A percentile compares a stretch with the other conserved stretches of the same genome.
Evolutionary conservation across 352 stramenopile species (phyloP).

Genomic region (Pythium aquatile): DNA sequence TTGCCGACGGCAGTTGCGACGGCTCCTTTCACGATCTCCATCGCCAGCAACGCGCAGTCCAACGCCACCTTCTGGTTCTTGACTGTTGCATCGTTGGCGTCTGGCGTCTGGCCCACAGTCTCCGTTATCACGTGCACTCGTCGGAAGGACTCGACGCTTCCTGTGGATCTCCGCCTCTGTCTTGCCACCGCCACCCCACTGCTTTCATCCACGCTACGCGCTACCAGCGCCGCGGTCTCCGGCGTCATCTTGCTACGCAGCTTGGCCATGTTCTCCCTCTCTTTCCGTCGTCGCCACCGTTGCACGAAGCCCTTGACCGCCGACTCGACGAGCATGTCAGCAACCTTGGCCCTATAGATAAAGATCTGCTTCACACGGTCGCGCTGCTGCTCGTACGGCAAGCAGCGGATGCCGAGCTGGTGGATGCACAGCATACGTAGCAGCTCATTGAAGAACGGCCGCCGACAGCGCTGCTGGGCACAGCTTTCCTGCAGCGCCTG

Average conservation of each 20-base stretch:
- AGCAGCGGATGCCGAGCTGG: constrained; percentile 72
- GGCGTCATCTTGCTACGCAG: constrained; percentile 27
- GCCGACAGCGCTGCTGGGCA: constrained; percentile 32
- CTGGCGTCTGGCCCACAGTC: background rate
- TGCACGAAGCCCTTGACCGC: constrained; percentile 63
- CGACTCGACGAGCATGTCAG: constrained; percentile 73
- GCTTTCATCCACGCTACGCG: background rate
- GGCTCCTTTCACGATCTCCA: background rate
- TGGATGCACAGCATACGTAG: constrained; percentile 76
- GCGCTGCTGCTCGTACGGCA: constrained; percentile 78
- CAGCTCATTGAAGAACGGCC: constrained; percentile 78
- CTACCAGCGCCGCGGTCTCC: constrained; percentile 14
- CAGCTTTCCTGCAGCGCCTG: constrained; percentile 48
- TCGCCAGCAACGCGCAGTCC: background rate
- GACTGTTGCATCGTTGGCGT: background rate
- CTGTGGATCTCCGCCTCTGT: background rate
- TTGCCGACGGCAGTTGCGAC: background rate
- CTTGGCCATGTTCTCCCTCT: constrained; percentile 12
- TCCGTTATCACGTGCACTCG: background rate
- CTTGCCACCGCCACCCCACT: background rate
- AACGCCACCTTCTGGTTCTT: background rate
- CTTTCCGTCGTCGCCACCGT: constrained; percentile 43
- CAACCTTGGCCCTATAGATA: constrained; percentile 74
- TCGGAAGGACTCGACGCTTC: background rate
- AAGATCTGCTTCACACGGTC: constrained; percentile 86